A percentile compares a stretch with the other conserved stretches of the same genome.
These are phyloP conservation scores for Ilyonectria sp. DNA, from an alignment of 2,329 filamentous ascomycete species.

Conservation along the genomic window DNA sequence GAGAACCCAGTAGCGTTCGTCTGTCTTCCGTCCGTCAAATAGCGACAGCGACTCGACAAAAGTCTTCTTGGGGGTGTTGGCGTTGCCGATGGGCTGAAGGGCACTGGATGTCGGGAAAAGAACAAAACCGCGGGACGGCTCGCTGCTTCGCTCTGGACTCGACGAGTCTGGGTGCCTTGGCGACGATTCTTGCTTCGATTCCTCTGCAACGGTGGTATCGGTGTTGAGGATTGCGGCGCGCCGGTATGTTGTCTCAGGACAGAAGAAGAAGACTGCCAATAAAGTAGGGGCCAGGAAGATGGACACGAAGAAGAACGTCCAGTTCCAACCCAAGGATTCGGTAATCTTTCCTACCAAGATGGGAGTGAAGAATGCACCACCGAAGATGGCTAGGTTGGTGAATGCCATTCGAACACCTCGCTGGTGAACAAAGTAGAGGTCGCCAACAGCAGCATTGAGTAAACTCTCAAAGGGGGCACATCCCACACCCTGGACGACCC, in stretches of 20 bases:
- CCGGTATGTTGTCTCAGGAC: conserved; percentile 87
- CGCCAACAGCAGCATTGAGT: conserved; percentile 90
- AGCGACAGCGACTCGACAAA: conserved; percentile 74
- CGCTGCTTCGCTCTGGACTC: conserved; percentile 6
- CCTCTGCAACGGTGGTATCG: conserved; percentile 64
- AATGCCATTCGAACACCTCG: conserved; percentile 91
- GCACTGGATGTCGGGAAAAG: conserved; percentile 51
- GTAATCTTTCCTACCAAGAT: conserved; percentile 94
- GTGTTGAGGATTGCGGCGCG: conserved; percentile 79
- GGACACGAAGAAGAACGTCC: conserved; percentile 90
- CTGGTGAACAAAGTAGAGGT: conserved; percentile 91
- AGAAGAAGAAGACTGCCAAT: conserved; percentile 81
- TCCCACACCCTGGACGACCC: conserved; percentile 89
- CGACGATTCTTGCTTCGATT: conserved; percentile 30
- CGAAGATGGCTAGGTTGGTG: conserved; percentile 71
- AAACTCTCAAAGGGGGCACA: conserved; percentile 91
- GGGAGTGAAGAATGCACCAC: conserved; percentile 78
- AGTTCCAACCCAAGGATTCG: conserved; percentile 81
- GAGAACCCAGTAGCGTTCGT: conserved; percentile 79
- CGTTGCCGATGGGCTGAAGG: conserved; percentile 54
- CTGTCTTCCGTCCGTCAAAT: conserved; percentile 87
- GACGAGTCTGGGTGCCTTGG: conserved; percentile 24
- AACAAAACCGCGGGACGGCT: conserved; percentile 45
- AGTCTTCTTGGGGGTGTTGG: conserved; percentile 65
- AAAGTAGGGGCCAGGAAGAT: conserved; percentile 84